Base-by-base conservation (phyloP, 1,284 basidiomycete genomes). In the Trichosporon asahii region DNA sequence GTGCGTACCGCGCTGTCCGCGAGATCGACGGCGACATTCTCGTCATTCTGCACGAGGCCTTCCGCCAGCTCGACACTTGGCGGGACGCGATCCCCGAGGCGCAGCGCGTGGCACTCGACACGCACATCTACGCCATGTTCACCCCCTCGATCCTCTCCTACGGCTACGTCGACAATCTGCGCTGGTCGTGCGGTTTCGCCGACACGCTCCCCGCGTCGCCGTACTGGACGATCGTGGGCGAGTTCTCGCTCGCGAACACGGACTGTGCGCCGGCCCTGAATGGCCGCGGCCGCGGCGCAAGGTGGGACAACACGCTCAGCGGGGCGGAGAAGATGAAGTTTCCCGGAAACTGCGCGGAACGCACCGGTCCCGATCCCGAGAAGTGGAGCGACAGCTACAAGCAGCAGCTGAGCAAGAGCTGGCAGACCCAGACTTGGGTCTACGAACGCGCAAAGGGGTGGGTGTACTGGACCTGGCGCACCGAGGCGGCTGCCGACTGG, bases 41-140 rank as follows among this genome's bases (percentile, higher is more conserved):
- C n/a, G 66, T 73, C n/a, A 27, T 70, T 11, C 49, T 82, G 7
- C 90, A 93, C 76, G 93, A 95, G 76, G 93, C 91, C 3, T 92
- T 95, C 86, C 89, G 92, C 79, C 86, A 89, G 29, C 84, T 94
- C 40, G 87, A 86, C 66, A 90, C 87, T 75, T 98, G 94, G 94
- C 82, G 85, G 49, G 88, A 89, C 37, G 92, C 91, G 77, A 87
- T 91, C 86, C 85, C 86, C 15, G 75, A 75, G 3, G 66, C 68
- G 15, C 53, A 72, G 23, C 71, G 77, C 53, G 81, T 83, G 8
- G 76, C 78, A 0, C 66, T 83, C 66, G 66, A 68, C 55, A 57
- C 35, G 76, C 92, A 94, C 77, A 91, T 94, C 67, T 82, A 83
- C 69, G 71, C 77, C 3, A 79, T 82, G 80, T 80, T 78, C 72